Base-by-base conservation (phyloP, 2,329 filamentous ascomycete genomes). In the Fusarium sp. region DNA sequence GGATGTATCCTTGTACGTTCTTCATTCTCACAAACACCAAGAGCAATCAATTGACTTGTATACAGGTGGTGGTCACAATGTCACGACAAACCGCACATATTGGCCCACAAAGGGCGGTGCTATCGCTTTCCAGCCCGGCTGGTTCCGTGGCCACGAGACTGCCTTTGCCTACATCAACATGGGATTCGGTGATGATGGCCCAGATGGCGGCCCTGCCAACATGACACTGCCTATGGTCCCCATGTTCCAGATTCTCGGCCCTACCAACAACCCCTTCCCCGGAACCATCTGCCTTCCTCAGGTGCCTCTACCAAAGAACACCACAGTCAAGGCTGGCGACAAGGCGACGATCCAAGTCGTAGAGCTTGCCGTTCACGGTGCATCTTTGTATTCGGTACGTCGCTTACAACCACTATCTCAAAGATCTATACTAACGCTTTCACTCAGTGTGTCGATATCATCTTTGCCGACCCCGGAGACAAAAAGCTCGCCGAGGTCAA, bases 81-180 rank as follows among this genome's bases (percentile, higher is more conserved):
- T 88, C 38, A 92, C 93, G 1, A 85, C 81, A 44, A 98, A 99
- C 82, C 90, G 95, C 67, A 97, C 96, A 15, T 93, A 91, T 82
- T 98, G 96, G 96, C 94, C 96, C 17, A 86, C 94, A 50, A 88
- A 83, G 31, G 96, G 96, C 72, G 96, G 96, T 66, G 94, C 94
- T n/a, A 76, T 99, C 64, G 88, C 94, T 50, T 87, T 98, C 75
- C 95, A 98, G 77, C 96, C 96, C 0, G 96, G 95, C 75, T 98
- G 96, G 96, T 98, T 98, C 84, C 89, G 91, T 61, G 96, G 96
- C 69, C 96, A 98, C 79, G 80, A 87, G 36, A 91, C 89, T 7
- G 95, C 94, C 19, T 88, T 94, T 73, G 86, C 97, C 77, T 97
- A 97, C 82, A 84, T 98, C 81, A 98, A 98, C 83, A 85, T 98